Base-by-base conservation (phyloP, 345 rosid genomes). In the Hypericum perforatum region DNA sequence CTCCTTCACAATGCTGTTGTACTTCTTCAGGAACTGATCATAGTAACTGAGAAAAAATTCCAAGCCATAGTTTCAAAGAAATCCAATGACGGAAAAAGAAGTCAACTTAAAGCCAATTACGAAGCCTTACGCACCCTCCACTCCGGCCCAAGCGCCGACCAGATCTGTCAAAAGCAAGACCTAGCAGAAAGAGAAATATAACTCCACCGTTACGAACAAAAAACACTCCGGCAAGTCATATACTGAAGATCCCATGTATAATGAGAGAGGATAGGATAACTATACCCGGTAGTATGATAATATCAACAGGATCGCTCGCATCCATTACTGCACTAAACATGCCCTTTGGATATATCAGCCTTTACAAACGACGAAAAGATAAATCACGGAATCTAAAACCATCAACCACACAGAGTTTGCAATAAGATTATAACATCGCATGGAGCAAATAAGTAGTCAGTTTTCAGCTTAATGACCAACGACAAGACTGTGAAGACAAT, bases 311-410 rank as follows among this genome's bases (percentile, higher is more conserved):
- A 7, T 49, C 53, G 5, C 38, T 32, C 6, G 53, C 53, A 11
- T 16, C 39, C n/a, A 49, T 29, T 1, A 22, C 53, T 49, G 53
- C 53, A 29, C 39, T 12, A 49, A 49, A 22, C 32, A 22, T 22
- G 32, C 32, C 32, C 32, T 22, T 22, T 22, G 32, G 32, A 22
- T 22, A 36, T 16, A 49, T 76, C 42, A 73, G 37, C 43, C 70
- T 57, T 41, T 45, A 43, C 43, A 64, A 57, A 7, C 60, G 56
- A 6, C 43, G 62, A 5, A 52, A 56, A 40, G 59, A 58, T 11
- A 65, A 42, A 62, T 70, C 53, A 7, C 64, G 16, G 41, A 73
- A 37, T 44, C 49, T 12, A 39, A 49, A 37, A 38, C 73, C 46
- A 42, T 43, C 54, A 16, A 63, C 54, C 0, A 57, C 9, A 22